Base-by-base conservation (phyloP, 805 yeast genomes). In the Candida patagonica region DNA sequence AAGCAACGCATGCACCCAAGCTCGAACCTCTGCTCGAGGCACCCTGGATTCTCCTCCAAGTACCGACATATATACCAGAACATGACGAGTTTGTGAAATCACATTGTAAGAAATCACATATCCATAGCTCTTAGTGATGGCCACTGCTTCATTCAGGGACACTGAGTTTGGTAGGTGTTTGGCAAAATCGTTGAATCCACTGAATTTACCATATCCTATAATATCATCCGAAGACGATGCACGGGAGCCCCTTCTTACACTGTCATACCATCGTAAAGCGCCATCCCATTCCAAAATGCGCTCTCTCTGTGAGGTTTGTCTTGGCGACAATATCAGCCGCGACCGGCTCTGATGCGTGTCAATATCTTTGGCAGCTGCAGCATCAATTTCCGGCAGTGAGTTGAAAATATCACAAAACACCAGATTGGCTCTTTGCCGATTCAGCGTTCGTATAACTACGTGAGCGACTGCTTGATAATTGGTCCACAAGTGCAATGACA, bases 201-300 rank as follows among this genome's bases (percentile, higher is more conserved):
- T 45, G 33, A 50, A 48, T 21, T 38, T 21, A 5, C 56, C 61
- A 13, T 38, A 36, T 6, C 62, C 62, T 24, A 56, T 37, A 6
- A 52, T 34, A 6, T 41, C 33, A 19, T 52, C 59, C 26, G 23
- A 23, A 13, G 19, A 29, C 13, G 19, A 15, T 17, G 16, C 24
- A 7, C 35, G 12, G 16, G 37, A 8, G 16, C 87, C 49, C 56
- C 60, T 51, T 6, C 57, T 44, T 21, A 57, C 40, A 15, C 35
- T 24, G 16, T 26, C n/a, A 23, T 88, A 51, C 56, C 60, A 53
- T 6, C 57, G 47, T 25, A 59, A 41, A 9, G 45, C 30, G 10
- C 61, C 59, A 35, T 56, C 61, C 5, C 44, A 46, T 40, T 55
- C 61, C 10, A 58, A 46, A 24, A 58, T 52, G 6, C 52, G 46